Conservation (phyloP, 805 yeast species). For the Saccharomyces eubayanus region DNA sequence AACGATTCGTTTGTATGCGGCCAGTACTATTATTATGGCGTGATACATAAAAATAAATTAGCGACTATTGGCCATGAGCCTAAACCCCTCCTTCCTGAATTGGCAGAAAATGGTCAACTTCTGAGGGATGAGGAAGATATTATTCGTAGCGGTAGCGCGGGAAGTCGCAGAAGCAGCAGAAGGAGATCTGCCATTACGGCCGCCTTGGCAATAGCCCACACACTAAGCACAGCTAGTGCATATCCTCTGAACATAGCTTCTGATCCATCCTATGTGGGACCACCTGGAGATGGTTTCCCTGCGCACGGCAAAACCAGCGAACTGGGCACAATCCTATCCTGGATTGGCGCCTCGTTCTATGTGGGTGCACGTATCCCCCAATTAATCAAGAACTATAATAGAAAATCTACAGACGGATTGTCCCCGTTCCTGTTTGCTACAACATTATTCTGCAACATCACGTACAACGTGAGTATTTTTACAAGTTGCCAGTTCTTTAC, state of each 20-base stretch:
- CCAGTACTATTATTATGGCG: conserved; percentile 65
- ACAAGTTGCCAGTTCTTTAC: conserved; percentile 48
- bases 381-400: conserved; percentile 58
- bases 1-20: conserved; percentile 60
- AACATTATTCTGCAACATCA: conserved; percentile 68
- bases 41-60: conserved; percentile 25
- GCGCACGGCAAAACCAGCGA: neutral
- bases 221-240: conserved; percentile 5
- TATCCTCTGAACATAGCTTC: conserved; percentile 1
- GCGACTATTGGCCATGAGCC: conserved; percentile 32
- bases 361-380: conserved; percentile 80
- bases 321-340: conserved; percentile 51
- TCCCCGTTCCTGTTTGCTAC: conserved; percentile 73
- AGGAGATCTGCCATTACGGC: conserved; percentile 16
- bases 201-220: conserved; percentile 21
- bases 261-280: conserved; percentile 5
- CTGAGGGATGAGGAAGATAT: neutral
- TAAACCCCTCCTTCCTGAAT: conserved; percentile 11
- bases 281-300: conserved; percentile 10
- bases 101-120: neutral
- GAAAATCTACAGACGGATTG: conserved; percentile 81
- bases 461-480: conserved; percentile 69
- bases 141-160: neutral
- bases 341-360: conserved; percentile 72
- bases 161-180: neutral